phyloP scores from a whole-genome alignment of 1,284 basidiomycete genomes.

The Laetiporus sulphureus region DNA sequence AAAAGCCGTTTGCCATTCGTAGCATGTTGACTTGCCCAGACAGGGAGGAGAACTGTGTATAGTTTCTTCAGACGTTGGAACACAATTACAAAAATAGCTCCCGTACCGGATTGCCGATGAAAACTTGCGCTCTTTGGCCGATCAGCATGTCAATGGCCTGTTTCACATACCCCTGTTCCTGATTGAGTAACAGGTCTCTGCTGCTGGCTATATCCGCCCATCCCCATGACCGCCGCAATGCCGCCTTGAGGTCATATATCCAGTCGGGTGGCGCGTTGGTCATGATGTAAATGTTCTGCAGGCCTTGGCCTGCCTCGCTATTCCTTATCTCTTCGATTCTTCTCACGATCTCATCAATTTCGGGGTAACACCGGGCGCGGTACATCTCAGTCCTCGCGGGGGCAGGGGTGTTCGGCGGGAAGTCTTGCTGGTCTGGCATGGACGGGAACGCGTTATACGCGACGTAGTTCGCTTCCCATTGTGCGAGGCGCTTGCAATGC shows the following conservation, averaged over 20 bases:
- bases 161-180: conserved; percentile 32
- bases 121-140: conserved; percentile 34
- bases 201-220: conserved; percentile 26
- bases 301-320: conserved; percentile 14
- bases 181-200: conserved; percentile 29
- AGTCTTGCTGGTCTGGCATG: conserved; percentile 32
- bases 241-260: conserved; percentile 23
- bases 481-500: conserved; percentile 43
- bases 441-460: conserved; percentile 36
- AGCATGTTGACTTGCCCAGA: conserved; percentile 51
- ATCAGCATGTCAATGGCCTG: conserved; percentile 40
- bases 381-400: conserved; percentile 25
- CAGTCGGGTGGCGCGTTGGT: conserved; percentile 30
- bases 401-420: conserved; percentile 21
- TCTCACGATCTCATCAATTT: conserved; percentile 33
- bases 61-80: neutral
- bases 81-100: conserved; percentile 28
- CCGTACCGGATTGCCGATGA: conserved; percentile 43
- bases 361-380: conserved; percentile 34
- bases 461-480: conserved; percentile 33
- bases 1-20: conserved; percentile 38
- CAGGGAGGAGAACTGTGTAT: conserved; percentile 49
- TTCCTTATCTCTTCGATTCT: conserved; percentile 26
- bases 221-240: conserved; percentile 11
- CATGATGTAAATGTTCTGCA: conserved; percentile 30